These are phyloP conservation scores for Lentinula raphanica DNA, from an alignment of 768 basidiomycete genomes.

Conservation along the genomic window DNA sequence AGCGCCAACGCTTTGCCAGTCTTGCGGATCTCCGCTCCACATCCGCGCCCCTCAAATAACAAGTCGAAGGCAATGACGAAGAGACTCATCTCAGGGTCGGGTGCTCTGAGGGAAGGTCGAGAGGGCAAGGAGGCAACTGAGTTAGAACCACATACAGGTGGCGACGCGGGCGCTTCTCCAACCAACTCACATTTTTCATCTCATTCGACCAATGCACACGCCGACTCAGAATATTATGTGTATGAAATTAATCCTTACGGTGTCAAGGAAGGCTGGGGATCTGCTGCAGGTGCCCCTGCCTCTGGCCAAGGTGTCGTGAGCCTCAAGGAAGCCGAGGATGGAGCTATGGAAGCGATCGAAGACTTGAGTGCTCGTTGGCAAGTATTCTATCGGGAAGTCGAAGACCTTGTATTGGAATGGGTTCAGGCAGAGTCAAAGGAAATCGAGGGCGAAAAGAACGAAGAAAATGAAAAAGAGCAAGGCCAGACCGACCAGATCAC, in stretches of 20 bases:
- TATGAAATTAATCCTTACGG: constrained; percentile 12
- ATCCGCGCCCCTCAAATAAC: neutral
- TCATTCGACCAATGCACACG: neutral
- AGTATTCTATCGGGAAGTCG: constrained; percentile 50
- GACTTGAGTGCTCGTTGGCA: constrained; percentile 45
- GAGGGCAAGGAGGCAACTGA: neutral
- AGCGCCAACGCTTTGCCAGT: neutral
- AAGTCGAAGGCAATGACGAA: neutral
- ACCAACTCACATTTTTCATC: neutral
- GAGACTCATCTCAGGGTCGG: neutral
- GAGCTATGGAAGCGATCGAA: constrained; percentile 46
- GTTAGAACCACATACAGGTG: neutral
- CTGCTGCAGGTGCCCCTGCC: neutral
- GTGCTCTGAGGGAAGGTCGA: neutral
- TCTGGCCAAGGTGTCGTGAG: constrained; percentile 20
- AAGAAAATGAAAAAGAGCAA: constrained; percentile 22
- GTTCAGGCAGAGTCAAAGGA: constrained; percentile 37
- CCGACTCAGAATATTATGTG: neutral
- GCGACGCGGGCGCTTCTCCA: neutral
- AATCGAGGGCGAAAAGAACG: constrained; percentile 19
- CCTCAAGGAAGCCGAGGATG: constrained; percentile 38
- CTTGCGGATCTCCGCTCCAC: neutral
- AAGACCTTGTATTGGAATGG: constrained; percentile 53
- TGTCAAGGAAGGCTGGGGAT: constrained; percentile 10
- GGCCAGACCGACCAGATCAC: constrained; percentile 22